These are phyloP conservation scores for Paraphoma sp. DNA, from an alignment of 2,329 filamentous ascomycete genomes.

Conservation along the genomic window DNA sequence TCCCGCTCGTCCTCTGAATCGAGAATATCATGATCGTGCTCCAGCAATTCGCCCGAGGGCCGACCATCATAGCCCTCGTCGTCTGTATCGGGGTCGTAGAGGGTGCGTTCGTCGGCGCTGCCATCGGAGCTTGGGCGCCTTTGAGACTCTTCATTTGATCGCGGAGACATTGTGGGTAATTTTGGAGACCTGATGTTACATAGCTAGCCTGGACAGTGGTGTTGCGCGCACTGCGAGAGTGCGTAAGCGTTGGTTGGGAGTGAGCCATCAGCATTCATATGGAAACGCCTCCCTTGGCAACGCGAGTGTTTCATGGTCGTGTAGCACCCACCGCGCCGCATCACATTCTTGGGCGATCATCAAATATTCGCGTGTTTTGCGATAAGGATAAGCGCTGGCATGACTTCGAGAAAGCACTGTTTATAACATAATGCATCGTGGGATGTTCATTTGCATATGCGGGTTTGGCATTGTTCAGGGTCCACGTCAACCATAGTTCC, in stretches of 20 bases:
- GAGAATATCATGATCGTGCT: constrained; percentile 49
- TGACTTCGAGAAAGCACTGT: no score
- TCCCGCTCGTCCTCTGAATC: constrained; percentile 57
- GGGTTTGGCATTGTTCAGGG: background rate
- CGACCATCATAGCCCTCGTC: constrained; percentile 41
- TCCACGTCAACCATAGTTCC: background rate
- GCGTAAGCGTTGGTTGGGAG: constrained; percentile 7
- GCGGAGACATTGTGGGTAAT: constrained; percentile 28
- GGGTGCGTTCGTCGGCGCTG: constrained; percentile 39
- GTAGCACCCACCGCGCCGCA: background rate
- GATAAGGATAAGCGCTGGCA: background rate
- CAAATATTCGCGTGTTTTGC: background rate
- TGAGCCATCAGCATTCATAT: constrained; percentile 16
- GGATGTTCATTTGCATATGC: no score
- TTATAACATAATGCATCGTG: no score
- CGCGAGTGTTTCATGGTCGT: constrained; percentile 7
- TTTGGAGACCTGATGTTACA: constrained; percentile 15
- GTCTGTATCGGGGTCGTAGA: constrained; percentile 38
- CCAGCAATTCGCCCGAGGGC: constrained; percentile 43
- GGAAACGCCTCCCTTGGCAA: constrained; percentile 5
- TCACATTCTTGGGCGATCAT: background rate
- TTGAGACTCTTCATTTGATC: constrained; percentile 19
- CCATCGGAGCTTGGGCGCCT: constrained; percentile 26
- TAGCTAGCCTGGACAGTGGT: constrained; percentile 4
- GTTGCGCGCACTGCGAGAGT: constrained; percentile 9